Percentiles rank a stretch among this genome's conserved stretches.
phyloP scores from a whole-genome alignment of 805 yeast species.

The Cyberlindnera saturnus region DNA sequence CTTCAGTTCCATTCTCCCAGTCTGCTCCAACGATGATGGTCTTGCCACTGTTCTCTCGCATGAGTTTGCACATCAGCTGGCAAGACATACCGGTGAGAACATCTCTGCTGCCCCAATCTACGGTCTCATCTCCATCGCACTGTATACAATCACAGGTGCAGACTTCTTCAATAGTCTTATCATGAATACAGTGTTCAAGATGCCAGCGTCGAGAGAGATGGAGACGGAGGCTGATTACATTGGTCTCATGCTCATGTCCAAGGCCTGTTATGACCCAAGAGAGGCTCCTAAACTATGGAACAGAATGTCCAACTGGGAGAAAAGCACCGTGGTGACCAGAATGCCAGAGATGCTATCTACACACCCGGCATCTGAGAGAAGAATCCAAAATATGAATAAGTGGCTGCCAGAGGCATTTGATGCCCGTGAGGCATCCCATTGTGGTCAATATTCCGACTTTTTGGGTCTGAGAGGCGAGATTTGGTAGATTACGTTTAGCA shows the following conservation, averaged over 20 bases:
- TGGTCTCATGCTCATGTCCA: slow-evolving; percentile 86
- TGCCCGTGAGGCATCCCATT: slow-evolving; percentile 10
- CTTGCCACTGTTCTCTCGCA: slow-evolving; percentile 93
- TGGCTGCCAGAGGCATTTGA: slow-evolving; percentile 57
- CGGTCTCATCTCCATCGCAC: slow-evolving; percentile 41
- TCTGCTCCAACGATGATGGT: slow-evolving; percentile 81
- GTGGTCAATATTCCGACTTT: slow-evolving; percentile 11
- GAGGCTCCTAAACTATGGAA: slow-evolving; percentile 78
- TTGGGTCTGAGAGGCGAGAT: slow-evolving; percentile 6
- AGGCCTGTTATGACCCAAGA: slow-evolving; percentile 77
- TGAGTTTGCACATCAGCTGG: slow-evolving; percentile 91
- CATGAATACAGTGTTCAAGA: slow-evolving; percentile 48
- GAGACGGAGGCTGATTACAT: slow-evolving; percentile 95
- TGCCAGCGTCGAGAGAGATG: slow-evolving; percentile 90
- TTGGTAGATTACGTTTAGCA: background rate
- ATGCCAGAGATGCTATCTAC: slow-evolving; percentile 70
- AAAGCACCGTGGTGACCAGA: slow-evolving; percentile 21
- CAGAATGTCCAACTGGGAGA: slow-evolving; percentile 60
- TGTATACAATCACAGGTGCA: slow-evolving; percentile 61
- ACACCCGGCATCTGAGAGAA: slow-evolving; percentile 77
- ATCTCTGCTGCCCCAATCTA: slow-evolving; percentile 73
- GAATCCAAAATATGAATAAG: slow-evolving; percentile 59
- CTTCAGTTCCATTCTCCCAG: slow-evolving; percentile 68
- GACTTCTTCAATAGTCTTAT: slow-evolving; percentile 46
- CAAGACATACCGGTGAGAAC: slow-evolving; percentile 85